Evolutionary conservation across 345 rosid species (phyloP), one percentile per base, ranked within the genome.

Genomic region (Moricandia moricandioides): DNA sequence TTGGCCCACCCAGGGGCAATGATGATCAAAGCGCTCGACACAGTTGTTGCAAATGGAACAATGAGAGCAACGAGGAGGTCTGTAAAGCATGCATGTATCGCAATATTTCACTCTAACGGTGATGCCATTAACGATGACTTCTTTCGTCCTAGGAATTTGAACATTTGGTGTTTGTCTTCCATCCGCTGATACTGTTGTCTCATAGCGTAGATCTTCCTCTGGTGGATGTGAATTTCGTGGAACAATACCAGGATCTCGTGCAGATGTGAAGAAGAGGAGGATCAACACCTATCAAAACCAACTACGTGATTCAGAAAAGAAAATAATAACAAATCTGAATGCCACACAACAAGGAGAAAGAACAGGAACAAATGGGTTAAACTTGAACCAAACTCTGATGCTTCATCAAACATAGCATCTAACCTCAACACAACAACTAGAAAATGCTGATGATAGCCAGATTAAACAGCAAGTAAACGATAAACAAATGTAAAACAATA

Each of bases 1-100:
- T 75, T 95, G 99, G 54, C 99, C 99, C 65, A 95, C 98, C 99
- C 99, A 95, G 14, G 98, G 98, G 79, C 99, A 95, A 78, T 95
- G 98, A 76, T 95, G 99, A 83, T 95, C 99, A 81, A 95, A 95
- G 43, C 99, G 90, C 83, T 92, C 98, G 37, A 95, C 98, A 30
- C 99, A 65, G 56, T 65, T 65, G 35, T 65, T 65, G 55, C 74
- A 76, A 40, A 76, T 69, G 49, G 79, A 76, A 34, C 79, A 76
- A 73, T 95, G 99, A 21, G 98, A 92, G 82, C 99, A 95, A 57
- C 99, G 96, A 31, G 98, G 97, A 80, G 98, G 99, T 45, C 97
- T 89, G 72, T 90, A 95, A 72, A 92, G 92, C 99, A 92, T 95
- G 85, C 99, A 95, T 0, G 99, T 92, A 17, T 92, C 98, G 63